phyloP scores from a whole-genome alignment of 2,329 filamentous ascomycete species.

The Cadophora luteo-olivacea region DNA sequence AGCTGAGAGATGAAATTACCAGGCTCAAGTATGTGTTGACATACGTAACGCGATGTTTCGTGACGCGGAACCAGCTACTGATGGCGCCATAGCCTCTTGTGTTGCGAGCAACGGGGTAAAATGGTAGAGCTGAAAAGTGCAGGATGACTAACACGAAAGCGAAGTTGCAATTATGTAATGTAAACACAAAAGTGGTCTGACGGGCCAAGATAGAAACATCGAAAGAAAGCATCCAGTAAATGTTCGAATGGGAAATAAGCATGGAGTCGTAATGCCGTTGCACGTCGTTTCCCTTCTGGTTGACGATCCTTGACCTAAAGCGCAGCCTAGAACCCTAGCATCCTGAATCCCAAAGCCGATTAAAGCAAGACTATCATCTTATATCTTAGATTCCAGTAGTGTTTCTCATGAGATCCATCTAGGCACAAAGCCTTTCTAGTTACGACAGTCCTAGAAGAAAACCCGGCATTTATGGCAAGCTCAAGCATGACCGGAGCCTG shows the following conservation, averaged over 20 bases:
- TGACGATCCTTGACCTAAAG: not conserved
- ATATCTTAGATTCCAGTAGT: too few species aligned
- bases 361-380: not conserved
- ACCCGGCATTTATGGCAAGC: not conserved
- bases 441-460: not conserved
- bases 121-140: constrained; percentile 10
- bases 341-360: not conserved
- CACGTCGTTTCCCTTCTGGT: not conserved
- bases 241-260: not conserved
- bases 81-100: not conserved
- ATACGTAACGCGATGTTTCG: constrained; percentile 1
- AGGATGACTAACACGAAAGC: constrained; percentile 1
- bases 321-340: not conserved
- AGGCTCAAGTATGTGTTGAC: not conserved
- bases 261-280: not conserved
- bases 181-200: constrained; percentile 15
- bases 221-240: not conserved
- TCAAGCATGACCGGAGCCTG: not conserved
- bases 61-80: not conserved
- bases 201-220: not conserved
- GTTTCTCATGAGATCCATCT: not conserved
- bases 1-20: not conserved
- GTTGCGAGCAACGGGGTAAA: not conserved
- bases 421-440: not conserved
- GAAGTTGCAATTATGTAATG: constrained; percentile 17